phyloP scores from a whole-genome alignment of 2,329 filamentous ascomycete species.

The Cladophialophora psammophila region DNA sequence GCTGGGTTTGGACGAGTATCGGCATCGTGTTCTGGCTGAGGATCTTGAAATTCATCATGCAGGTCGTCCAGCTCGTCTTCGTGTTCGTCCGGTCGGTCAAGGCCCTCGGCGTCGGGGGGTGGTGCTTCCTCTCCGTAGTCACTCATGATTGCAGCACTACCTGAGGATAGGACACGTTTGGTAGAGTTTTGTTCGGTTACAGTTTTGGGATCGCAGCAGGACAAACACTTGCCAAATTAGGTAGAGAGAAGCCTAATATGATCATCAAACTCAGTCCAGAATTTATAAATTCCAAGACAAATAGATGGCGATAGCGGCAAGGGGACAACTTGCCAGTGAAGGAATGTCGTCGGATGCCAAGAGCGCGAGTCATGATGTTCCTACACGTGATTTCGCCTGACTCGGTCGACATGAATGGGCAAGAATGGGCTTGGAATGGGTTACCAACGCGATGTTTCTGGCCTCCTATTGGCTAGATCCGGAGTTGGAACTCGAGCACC shows the following conservation, averaged over 20 bases:
- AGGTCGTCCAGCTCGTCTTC: constrained; percentile 39
- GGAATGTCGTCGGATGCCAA: background rate
- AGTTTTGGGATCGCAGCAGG: background rate
- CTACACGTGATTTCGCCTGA: background rate
- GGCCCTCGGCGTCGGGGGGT: constrained; percentile 47
- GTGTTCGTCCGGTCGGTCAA: constrained; percentile 50
- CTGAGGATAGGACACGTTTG: background rate
- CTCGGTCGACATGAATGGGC: background rate
- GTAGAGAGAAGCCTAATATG: background rate
- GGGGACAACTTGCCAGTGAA: background rate
- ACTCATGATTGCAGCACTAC: constrained; percentile 33
- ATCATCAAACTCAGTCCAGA: background rate
- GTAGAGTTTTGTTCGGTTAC: background rate
- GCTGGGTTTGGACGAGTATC: constrained; percentile 45
- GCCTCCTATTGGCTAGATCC: too few species aligned
- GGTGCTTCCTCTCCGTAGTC: constrained; percentile 37
- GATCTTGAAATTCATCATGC: constrained; percentile 35
- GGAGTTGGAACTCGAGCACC: too few species aligned
- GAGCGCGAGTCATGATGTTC: background rate
- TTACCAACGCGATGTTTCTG: too few species aligned
- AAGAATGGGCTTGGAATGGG: too few species aligned
- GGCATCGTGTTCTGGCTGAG: constrained; percentile 32
- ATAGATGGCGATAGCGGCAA: background rate
- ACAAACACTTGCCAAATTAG: background rate
- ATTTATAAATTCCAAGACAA: background rate